A percentile compares a stretch with the other conserved stretches of the same genome.
These are phyloP conservation scores for Glomus cerebriforme DNA, from an alignment of 192 early-diverging fungal species.

Conservation along the genomic window DNA sequence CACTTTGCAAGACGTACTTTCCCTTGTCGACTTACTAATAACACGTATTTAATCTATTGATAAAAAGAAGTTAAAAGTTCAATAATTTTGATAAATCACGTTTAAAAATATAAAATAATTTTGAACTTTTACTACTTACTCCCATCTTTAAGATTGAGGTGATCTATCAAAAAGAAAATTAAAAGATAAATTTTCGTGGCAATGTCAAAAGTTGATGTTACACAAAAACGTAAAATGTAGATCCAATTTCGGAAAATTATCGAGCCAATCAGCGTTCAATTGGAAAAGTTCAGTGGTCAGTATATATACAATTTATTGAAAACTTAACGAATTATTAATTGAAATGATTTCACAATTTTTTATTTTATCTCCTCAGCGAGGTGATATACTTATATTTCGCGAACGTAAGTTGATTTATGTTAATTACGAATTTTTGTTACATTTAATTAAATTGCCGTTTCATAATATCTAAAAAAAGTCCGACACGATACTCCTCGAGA, in stretches of 20 bases:
- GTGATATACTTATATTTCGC: slow-evolving; percentile 21
- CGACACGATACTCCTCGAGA: slow-evolving; percentile 10
- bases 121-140: not conserved
- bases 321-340: not conserved
- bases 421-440: not conserved
- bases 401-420: slow-evolving; percentile 10
- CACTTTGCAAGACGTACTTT: slow-evolving; percentile 83
- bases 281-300: too few species aligned
- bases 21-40: slow-evolving; percentile 81
- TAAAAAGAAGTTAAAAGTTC: not conserved
- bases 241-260: not conserved
- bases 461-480: not conserved
- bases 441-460: too few species aligned
- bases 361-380: slow-evolving; percentile 27
- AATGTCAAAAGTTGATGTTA: not conserved
- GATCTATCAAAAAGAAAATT: not conserved
- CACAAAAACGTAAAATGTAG: not conserved
- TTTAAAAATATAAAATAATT: not conserved
- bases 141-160: not conserved
- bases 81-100: not conserved
- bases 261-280: not conserved
- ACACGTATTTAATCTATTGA: slow-evolving; percentile 70
- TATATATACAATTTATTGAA: not conserved
- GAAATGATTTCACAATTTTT: slow-evolving; percentile 31
- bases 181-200: not conserved